Evolutionary conservation across 306 rosid genomes (phyloP), one percentile per base, ranked within the genome.

Genomic region (Coriaria nepalensis): DNA sequence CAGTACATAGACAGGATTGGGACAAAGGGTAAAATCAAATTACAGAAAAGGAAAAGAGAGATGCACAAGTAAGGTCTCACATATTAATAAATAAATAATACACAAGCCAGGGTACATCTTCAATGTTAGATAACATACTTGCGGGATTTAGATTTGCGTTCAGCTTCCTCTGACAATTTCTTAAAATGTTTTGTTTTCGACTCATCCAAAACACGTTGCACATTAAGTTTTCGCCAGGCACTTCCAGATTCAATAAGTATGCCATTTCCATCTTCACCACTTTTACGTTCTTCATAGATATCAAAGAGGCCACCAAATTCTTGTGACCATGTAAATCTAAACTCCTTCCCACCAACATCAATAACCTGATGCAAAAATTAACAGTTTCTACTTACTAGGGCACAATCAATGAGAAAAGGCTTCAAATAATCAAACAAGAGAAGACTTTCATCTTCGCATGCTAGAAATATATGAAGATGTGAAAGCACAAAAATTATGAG

Each of bases 211-310:
- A 73, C 64, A 48, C 98, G 93, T 43, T 79, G 94, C 56, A 90
- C 92, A 49, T 81, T 90, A 61, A 90, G 67, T 70, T 85, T 90
- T 49, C 98, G 88, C 98, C 98, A 85, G 41, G 94, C 94, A 69
- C 69, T 62, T 49, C 98, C 98, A 33, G 95, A 85, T 67, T 90
- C 95, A 55, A 80, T 80, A 44, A 90, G 92, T 62, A 77, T 73
- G 59, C 95, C 87, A 43, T 71, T 69, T 47, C 85, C 94, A 50
- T 79, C 83, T 68, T 81, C 93, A 10, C 95, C 94, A 56, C 83
- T 71, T 55, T 49, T 76, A 43, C 68, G 69, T 68, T 85, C 85
- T 68, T 90, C 98, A 29, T 90, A 90, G 52, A 77, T 79, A 62
- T 85, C 98, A 67, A 94, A 90, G 5, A 79, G 80, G 62, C 77